Base-by-base conservation (phyloP, 1,139 yeast genomes). In the Suhomyces taliae region DNA sequence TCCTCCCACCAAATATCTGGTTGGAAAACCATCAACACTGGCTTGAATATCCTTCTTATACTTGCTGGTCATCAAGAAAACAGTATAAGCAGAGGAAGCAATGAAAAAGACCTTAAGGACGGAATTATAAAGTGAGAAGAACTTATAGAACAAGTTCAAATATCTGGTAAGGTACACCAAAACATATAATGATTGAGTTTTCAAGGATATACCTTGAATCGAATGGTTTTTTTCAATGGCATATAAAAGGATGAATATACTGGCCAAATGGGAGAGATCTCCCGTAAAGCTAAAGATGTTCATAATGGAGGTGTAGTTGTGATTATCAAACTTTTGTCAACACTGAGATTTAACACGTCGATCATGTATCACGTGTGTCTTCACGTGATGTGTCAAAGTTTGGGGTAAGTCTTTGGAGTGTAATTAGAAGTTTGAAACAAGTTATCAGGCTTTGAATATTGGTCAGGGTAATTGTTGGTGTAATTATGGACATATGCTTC, bases 31-130 rank as follows among this genome's bases (percentile, higher is more conserved):
- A 63, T 93, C 99, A 12, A 65, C 59, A 53, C 74, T 70, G 47
- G 71, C 74, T 40, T 67, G 63, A 49, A 86, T 81, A 52, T 79
- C 72, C 76, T 76, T 73, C 55, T 80, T 68, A 73, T 79, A 84
- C 73, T 84, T 79, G 59, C 67, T 61, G 48, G 78, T 74, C 86
- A 91, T 85, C 51, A 90, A 69, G 54, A 84, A 81, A 33, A 91
- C 82, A 31, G 88, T 88, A 66, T 90, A 90, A 6, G 79, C 60
- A 1, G 97, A 85, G 0, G 96, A 79, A 0, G 73, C 80, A 53
- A 93, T 81, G 70, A 87, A 93, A 54, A 90, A 77, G 1, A 93
- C 41, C 70, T 93, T 93, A 90, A 93, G 84, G 44, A 84, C 51
- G 7, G 88, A 74, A 68, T 87, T 90, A 74, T 93, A 93, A 6